Evolutionary conservation across 2,329 filamentous ascomycete species (phyloP), one percentile per base, ranked within the genome.

Genomic region (Aspergillus glaucus): DNA sequence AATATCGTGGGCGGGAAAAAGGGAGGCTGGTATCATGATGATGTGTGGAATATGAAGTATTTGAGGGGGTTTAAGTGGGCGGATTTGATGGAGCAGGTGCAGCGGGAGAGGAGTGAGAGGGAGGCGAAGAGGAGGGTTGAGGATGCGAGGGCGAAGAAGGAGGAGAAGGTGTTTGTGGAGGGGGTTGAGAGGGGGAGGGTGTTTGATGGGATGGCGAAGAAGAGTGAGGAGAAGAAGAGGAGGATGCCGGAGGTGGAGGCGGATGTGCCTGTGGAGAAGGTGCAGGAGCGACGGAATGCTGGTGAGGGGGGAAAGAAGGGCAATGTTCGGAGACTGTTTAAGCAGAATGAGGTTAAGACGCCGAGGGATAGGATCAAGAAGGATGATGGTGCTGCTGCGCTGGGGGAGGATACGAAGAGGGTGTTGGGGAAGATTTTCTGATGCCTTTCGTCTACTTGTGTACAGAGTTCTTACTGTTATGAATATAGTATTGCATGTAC

Each of bases 21-120:
- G 58, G 69, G 69, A 2, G 66, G 71, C 4, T 75, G 64, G 59
- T 75, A 75, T 47, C 67, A 69, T 44, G 73, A 74, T 54, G 73
- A 74, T 56, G 57, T 75, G 24, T 72, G 64, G 65, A 75, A 73
- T 51, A 72, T 75, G 62, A 73, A 71, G 47, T 75, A 75, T 48
- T 56, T 75, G 43, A 55, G 56, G 9, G 68, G 69, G 3, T 71
- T 72, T 50, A 64, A 63, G 46, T 75, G 72, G 73, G 61, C 59
- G 17, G 70, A 75, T 58, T 51, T 75, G 51, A 73, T 73, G 66
- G 72, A 74, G 46, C 68, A 69, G 43, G 63, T 74, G 15, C 64
- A 68, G 51, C 57, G 69, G 45, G 73, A 75, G 62, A 61, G 68
- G 50, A 56, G 62, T 14, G 68, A 73, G 57, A 58, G 68, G 36